A percentile compares a stretch with the other conserved stretches of the same genome.
These are phyloP conservation scores for Geosmithia putterillii DNA, from an alignment of 2,329 filamentous ascomycete genomes.

Conservation along the genomic window DNA sequence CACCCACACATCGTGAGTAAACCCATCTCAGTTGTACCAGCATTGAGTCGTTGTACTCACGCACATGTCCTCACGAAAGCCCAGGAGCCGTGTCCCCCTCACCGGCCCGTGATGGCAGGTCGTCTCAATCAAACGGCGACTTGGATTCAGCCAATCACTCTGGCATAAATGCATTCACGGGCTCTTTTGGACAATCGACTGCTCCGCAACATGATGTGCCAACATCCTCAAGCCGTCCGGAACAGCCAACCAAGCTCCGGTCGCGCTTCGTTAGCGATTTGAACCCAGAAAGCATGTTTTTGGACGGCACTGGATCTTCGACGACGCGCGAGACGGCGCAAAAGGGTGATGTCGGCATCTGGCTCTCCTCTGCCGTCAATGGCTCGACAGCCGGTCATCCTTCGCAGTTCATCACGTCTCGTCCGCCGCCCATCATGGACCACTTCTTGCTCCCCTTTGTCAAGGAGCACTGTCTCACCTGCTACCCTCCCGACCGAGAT, in stretches of 20 bases:
- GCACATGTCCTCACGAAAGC: neutral
- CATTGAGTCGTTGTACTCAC: neutral
- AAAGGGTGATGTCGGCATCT: conserved; percentile 43
- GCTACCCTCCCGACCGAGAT: conserved; percentile 32
- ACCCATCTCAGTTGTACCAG: neutral
- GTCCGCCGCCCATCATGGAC: conserved; percentile 25
- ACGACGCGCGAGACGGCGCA: conserved; percentile 23
- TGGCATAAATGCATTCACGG: neutral
- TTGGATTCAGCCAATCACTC: neutral
- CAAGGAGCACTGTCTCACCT: conserved; percentile 30
- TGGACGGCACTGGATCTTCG: conserved; percentile 33
- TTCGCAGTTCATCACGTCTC: conserved; percentile 23
- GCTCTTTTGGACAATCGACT: neutral
- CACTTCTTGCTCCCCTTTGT: conserved; percentile 28
- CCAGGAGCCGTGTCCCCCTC: neutral
- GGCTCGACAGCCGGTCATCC: conserved; percentile 11
- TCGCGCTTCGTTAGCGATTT: conserved; percentile 43
- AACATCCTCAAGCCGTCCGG: neutral
- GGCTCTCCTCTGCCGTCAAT: conserved; percentile 26
- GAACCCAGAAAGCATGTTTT: conserved; percentile 47
- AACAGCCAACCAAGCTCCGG: neutral
- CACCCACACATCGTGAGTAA: conserved; percentile 1
- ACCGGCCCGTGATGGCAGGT: neutral
- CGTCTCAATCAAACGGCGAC: neutral
- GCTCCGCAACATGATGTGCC: neutral